phyloP scores from a whole-genome alignment of 768 basidiomycete species.

The Boletus pseudopeckii region DNA sequence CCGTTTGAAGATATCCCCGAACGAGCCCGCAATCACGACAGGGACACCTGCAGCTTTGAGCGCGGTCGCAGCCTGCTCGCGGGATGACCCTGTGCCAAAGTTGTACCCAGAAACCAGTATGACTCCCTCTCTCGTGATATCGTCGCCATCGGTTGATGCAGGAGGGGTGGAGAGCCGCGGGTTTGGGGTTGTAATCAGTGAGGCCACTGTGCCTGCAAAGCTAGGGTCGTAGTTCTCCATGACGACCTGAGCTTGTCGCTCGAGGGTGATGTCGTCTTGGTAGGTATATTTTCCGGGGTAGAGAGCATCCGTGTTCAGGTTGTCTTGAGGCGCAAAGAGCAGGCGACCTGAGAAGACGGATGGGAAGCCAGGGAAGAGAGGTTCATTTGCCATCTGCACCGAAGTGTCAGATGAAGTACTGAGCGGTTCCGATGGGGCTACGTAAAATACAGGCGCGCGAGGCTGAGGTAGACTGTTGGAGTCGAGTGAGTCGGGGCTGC shows the following conservation, averaged over 20 bases:
- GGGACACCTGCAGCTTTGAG: slow-evolving; percentile 92
- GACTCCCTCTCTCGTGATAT: slow-evolving; percentile 52
- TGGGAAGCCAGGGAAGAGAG: slow-evolving; percentile 82
- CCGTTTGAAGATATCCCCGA: slow-evolving; percentile 98
- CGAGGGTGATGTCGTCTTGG: slow-evolving; percentile 97
- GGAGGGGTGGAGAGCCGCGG: slow-evolving; percentile 19
- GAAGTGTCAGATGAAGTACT: slow-evolving; percentile 30
- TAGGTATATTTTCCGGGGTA: slow-evolving; percentile 99
- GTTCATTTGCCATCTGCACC: slow-evolving; percentile 42
- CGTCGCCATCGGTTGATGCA: slow-evolving; percentile 7
- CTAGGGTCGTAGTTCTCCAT: slow-evolving; percentile 98
- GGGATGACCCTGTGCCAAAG: slow-evolving; percentile 97
- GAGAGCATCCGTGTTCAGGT: slow-evolving; percentile 96
- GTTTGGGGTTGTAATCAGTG: slow-evolving; percentile 36
- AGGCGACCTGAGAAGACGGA: slow-evolving; percentile 75
- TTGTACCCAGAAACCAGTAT: slow-evolving; percentile 93
- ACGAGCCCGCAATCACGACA: slow-evolving; percentile 94
- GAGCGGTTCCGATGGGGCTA: slow-evolving; percentile 33
- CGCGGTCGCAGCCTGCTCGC: slow-evolving; percentile 98
- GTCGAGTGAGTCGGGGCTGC: slow-evolving; percentile 71
- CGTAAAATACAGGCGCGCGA: slow-evolving; percentile 56
- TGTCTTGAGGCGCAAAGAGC: slow-evolving; percentile 95
- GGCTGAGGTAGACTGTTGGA: slow-evolving; percentile 45
- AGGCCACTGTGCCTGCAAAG: slow-evolving; percentile 70
- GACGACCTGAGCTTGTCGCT: slow-evolving; percentile 90